A percentile compares a stretch with the other conserved stretches of the same genome.
phyloP scores from a whole-genome alignment of 164 flowering plant species.

The Warburgia ugandensis region DNA sequence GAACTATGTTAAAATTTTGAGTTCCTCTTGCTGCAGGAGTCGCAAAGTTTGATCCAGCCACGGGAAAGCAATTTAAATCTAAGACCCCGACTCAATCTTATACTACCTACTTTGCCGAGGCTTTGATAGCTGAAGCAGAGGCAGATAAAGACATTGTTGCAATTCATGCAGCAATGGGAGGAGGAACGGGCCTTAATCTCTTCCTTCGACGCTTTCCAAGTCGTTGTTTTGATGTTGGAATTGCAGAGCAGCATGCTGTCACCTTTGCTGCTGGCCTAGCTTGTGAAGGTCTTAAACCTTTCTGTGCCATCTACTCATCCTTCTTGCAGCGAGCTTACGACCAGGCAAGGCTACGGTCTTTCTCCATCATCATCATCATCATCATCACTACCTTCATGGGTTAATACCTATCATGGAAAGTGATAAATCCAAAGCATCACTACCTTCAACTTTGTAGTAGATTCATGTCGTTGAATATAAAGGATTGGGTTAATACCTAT shows the following conservation, averaged over 20 bases:
- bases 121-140: slow-evolving; percentile 94
- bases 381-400: too few species aligned
- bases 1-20: neutral
- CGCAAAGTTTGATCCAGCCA: slow-evolving; percentile 82
- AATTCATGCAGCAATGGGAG: slow-evolving; percentile 99
- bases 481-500: too few species aligned
- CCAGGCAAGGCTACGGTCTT: slow-evolving; percentile 42
- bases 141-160: slow-evolving; percentile 76
- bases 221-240: slow-evolving; percentile 94
- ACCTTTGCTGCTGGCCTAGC: slow-evolving; percentile 97
- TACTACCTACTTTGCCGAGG: slow-evolving; percentile 91
- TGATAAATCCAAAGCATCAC: too few species aligned
- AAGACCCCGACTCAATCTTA: slow-evolving; percentile 64
- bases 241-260: slow-evolving; percentile 97
- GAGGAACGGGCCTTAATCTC: slow-evolving; percentile 88
- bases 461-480: too few species aligned
- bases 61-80: slow-evolving; percentile 85
- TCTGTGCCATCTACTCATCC: slow-evolving; percentile 94
- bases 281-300: slow-evolving; percentile 93
- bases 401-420: too few species aligned
- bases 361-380: neutral
- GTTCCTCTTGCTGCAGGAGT: slow-evolving; percentile 49
- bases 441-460: too few species aligned
- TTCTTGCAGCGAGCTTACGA: slow-evolving; percentile 95
- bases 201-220: slow-evolving; percentile 73